Conservation (phyloP, 345 rosid species). For the Linum lewisii region DNA sequence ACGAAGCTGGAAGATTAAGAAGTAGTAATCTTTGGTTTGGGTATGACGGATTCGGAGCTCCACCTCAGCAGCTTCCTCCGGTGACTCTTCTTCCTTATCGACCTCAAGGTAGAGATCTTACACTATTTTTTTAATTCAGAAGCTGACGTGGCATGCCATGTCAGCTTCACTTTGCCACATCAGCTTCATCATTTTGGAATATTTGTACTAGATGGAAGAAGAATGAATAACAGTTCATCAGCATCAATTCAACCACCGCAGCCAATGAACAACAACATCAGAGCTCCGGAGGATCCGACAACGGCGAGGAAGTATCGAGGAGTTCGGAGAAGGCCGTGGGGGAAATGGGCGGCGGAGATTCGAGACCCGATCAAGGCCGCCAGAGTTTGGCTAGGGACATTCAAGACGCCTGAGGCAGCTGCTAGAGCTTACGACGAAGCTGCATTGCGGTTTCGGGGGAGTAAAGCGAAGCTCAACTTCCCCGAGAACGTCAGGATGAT, state of each 20-base stretch:
- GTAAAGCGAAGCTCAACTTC: background rate
- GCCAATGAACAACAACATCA: background rate
- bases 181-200: too few species aligned
- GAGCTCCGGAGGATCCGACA: background rate
- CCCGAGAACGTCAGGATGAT: background rate
- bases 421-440: background rate
- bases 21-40: too few species aligned
- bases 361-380: background rate
- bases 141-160: too few species aligned
- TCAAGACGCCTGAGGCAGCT: background rate
- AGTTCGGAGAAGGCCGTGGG: background rate
- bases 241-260: background rate
- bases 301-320: background rate
- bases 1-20: background rate
- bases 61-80: too few species aligned
- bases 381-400: background rate
- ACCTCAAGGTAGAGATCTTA: too few species aligned
- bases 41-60: too few species aligned
- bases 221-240: too few species aligned
- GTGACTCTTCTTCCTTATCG: too few species aligned
- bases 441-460: background rate
- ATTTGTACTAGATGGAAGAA: too few species aligned
- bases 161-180: too few species aligned
- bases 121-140: too few species aligned
- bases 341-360: background rate